Base-by-base conservation (phyloP, 169 alveolate species). In the Plasmodium reichenowi region DNA sequence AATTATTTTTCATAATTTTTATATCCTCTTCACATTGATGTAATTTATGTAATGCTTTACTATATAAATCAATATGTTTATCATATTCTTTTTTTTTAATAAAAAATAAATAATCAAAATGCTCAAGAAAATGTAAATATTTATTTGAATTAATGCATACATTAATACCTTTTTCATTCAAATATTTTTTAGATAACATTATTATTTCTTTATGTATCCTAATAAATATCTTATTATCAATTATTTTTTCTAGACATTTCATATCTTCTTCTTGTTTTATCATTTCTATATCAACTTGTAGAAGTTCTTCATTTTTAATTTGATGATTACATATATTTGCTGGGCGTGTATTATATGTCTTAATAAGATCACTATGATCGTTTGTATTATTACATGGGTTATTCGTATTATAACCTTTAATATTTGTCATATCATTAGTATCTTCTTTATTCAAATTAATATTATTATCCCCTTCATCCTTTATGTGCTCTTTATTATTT, bases 1-100 rank as follows among this genome's bases (percentile, higher is more conserved):
- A 60, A 72, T 83, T 38, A 32, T 67, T 83, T 72, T 83, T 83
- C 91, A 83, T 83, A 12, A 62, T 20, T 29, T 83, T 83, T 29
- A 83, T 83, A 50, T 83, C 91, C 8, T 83, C 74, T 72, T 83
- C 91, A 26, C 91, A 83, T 4, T 67, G 68, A 48, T 70, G 73
- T 43, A 83, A 63, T 68, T 83, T 83, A 8, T 45, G 38, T 20
- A 83, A 62, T n/a, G 91, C 91, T 17, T 83, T 83, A 22, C 91
- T 68, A 62, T 83, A 83, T 32, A 83, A 29, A 29, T 83, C 85
- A 15, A 83, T 68, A 38, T 68, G 68, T 6, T 12, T 68, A 22
- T 83, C 91, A 62, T 68, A 83, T 45, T 83, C 91, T 6, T 13
- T 83, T 60, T 72, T 20, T 50, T 83, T 83, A 48, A 83, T 32